Evolutionary conservation across 306 rosid genomes (phyloP).

Genomic region (Benincasa hispida): DNA sequence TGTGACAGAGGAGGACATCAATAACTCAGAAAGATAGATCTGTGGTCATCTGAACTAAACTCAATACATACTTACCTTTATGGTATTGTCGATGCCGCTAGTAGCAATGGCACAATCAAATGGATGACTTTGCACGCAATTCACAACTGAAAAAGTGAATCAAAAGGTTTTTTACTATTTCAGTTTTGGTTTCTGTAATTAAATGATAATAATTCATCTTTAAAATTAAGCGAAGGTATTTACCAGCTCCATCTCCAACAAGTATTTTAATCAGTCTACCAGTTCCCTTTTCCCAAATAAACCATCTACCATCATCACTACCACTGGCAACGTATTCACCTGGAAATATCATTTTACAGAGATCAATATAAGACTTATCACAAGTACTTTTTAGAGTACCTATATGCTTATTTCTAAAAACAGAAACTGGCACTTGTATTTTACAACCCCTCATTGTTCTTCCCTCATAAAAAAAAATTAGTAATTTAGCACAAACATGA

Average conservation of each 20-base stretch:
- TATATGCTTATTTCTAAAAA: background rate
- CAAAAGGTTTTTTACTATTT: background rate
- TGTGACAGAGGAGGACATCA: conserved; percentile 19
- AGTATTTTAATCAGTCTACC: conserved; percentile 87
- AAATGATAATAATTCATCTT: background rate
- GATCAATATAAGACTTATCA: background rate
- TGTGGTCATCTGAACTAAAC: background rate
- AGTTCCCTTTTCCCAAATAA: conserved; percentile 87
- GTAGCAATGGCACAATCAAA: conserved; percentile 86
- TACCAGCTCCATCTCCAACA: conserved; percentile 83
- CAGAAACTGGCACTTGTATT: background rate
- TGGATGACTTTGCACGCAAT: conserved; percentile 89
- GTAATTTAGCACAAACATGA: background rate
- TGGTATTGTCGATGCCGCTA: conserved; percentile 89
- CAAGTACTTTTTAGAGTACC: too few species aligned
- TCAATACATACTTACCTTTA: conserved; percentile 46
- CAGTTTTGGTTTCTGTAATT: background rate
- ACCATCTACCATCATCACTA: conserved; percentile 99
- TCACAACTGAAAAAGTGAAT: conserved; percentile 50
- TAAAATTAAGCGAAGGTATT: background rate
- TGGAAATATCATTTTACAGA: conserved; percentile 24
- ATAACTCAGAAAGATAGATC: background rate
- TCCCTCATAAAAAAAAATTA: background rate
- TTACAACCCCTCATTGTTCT: background rate
- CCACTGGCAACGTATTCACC: conserved; percentile 95